Evolutionary conservation across 768 basidiomycete species (phyloP).

Genomic region (Lentinula guzmanii): DNA sequence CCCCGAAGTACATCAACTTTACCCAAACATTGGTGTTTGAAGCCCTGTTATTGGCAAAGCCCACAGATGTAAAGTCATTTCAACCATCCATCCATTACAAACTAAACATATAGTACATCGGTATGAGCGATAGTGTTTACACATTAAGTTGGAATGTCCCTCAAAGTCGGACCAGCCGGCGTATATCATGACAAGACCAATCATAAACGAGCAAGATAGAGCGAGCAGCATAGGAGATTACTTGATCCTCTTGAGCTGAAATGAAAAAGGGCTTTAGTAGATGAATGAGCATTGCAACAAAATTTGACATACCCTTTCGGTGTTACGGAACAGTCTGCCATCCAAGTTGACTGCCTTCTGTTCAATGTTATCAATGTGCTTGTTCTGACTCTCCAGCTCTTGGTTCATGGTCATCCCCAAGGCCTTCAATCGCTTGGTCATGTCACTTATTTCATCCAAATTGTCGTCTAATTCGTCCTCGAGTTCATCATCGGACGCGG

Average conservation of each 20-base stretch:
- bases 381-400: conserved; percentile 66
- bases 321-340: conserved; percentile 53
- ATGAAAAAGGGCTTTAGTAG: neutral
- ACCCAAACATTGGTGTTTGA: neutral
- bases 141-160: neutral
- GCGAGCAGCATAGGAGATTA: neutral
- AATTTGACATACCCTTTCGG: conserved; percentile 38
- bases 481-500: conserved; percentile 64
- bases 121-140: neutral
- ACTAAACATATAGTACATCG: neutral
- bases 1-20: neutral
- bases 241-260: neutral
- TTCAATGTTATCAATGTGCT: conserved; percentile 47
- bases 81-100: neutral
- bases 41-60: neutral
- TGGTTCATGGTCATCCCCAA: conserved; percentile 57
- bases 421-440: conserved; percentile 53
- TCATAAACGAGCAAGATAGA: neutral
- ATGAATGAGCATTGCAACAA: neutral
- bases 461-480: conserved; percentile 76
- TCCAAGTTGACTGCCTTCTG: conserved; percentile 57
- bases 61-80: neutral
- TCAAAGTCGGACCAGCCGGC: neutral
- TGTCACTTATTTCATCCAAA: conserved; percentile 56
- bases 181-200: neutral